phyloP scores from a whole-genome alignment of 768 basidiomycete genomes.

The Lactarius hengduanensis region DNA sequence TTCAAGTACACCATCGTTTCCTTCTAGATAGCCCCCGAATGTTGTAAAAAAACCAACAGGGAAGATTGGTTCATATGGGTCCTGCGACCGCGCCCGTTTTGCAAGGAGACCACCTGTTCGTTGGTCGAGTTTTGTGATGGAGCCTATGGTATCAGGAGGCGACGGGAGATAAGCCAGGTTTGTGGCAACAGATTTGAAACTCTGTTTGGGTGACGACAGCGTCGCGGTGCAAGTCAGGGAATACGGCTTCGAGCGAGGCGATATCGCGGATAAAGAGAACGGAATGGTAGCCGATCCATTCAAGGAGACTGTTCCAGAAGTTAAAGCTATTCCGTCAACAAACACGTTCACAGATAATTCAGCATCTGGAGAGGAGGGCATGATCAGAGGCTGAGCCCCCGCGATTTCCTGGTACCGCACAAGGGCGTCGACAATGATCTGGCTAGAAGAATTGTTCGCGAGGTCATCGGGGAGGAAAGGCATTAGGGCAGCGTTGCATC shows the following conservation, averaged over 20 bases:
- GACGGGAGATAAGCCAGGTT: constrained; percentile 43
- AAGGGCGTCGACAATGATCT: constrained; percentile 41
- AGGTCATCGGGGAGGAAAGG: constrained; percentile 48
- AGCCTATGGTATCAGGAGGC: constrained; percentile 35
- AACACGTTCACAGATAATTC: constrained; percentile 36
- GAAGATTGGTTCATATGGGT: constrained; percentile 43
- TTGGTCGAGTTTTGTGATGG: constrained; percentile 50
- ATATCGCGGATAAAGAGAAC: constrained; percentile 36
- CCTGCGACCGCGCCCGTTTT: constrained; percentile 34
- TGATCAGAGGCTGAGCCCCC: constrained; percentile 39
- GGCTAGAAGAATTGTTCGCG: constrained; percentile 19
- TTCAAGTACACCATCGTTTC: constrained; percentile 52
- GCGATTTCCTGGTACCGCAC: constrained; percentile 39
- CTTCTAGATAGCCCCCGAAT: constrained; percentile 54
- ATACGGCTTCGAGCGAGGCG: constrained; percentile 35
- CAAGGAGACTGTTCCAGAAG: constrained; percentile 37
- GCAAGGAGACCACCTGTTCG: constrained; percentile 46
- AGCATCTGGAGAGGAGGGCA: constrained; percentile 23
- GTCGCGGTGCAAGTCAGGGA: constrained; percentile 39
- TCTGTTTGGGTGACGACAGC: constrained; percentile 29
- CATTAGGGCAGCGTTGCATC: constrained; percentile 46
- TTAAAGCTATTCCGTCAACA: constrained; percentile 30
- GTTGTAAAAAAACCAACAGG: constrained; percentile 75
- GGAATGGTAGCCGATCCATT: constrained; percentile 41
- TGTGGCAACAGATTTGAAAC: constrained; percentile 35